Conservation (phyloP, 176 grass and related monocot genomes). For the Hyparrhenia diplandra region DNA sequence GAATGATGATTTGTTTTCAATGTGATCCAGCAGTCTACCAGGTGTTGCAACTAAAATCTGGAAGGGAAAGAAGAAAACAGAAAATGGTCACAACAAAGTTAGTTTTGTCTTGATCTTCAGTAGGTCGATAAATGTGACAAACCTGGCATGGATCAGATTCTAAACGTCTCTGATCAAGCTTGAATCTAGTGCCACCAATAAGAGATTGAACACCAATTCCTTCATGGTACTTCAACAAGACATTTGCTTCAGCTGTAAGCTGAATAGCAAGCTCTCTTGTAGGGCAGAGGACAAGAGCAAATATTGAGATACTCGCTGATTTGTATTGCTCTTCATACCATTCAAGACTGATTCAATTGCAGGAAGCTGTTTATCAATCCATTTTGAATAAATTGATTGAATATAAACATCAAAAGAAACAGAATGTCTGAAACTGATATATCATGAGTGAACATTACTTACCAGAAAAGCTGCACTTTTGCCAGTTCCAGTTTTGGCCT, state of each 20-base stretch:
- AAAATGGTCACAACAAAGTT: conserved; percentile 19
- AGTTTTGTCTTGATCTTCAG: conserved; percentile 19
- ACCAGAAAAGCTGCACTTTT: conserved; percentile 98
- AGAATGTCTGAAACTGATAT: conserved; percentile 11
- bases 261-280: conserved; percentile 93
- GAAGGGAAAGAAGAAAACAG: conserved; percentile 4
- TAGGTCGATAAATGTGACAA: conserved; percentile 17
- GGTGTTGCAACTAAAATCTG: conserved; percentile 97
- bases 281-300: conserved; percentile 73
- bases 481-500: conserved; percentile 90
- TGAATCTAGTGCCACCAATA: conserved; percentile 84
- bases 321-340: conserved; percentile 47
- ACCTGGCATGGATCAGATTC: conserved; percentile 92
- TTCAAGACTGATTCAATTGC: conserved; percentile 98
- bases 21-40: conserved; percentile 87
- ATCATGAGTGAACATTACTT: conserved; percentile 29
- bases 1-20: conserved; percentile 91
- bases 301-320: conserved; percentile 72
- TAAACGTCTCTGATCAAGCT: conserved; percentile 80
- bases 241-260: conserved; percentile 83
- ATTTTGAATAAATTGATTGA: conserved; percentile 43
- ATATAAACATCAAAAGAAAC: conserved; percentile 12
- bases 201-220: conserved; percentile 93
- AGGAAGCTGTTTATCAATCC: conserved; percentile 86
- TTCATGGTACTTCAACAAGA: conserved; percentile 71